Evolutionary conservation across 2,329 filamentous ascomycete genomes (phyloP), one percentile per base, ranked within the genome.

Genomic region (Trichoderma guizhouense): DNA sequence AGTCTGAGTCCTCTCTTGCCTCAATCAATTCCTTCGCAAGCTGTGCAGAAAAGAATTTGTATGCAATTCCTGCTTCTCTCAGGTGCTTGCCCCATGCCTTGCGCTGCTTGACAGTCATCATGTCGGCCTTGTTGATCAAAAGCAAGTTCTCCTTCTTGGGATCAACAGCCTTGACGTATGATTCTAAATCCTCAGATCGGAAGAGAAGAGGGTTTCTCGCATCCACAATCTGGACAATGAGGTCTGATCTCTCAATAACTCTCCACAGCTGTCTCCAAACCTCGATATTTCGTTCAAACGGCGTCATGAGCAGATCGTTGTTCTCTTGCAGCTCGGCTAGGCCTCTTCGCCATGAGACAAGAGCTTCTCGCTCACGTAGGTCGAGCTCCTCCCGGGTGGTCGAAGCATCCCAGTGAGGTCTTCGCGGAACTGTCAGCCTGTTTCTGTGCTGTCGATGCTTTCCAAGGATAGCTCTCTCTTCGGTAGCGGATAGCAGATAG

Each of bases 261-360:
- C 96, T 90, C 96, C 96, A 99, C 77, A 99, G 80, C 82, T 99
- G 96, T 79, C 96, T 90, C 96, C 96, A 99, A 32, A 99, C 96
- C 79, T 99, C 97, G 73, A 99, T 79, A 80, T 99, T 99, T 72
- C 96, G 89, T 86, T 99, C 96, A 78, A 99, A 99, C 0, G 96
- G 96, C 0, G 96, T 99, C 93, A 99, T 95, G 69, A 99, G 88
- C 71, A 99, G 83, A 80, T 99, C 96, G 72, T 98, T 91, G 78
- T 93, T 94, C 84, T 99, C 95, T 79, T 98, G 93, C 69, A 99
- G 83, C 81, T 98, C 95, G 0, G 97, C 96, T 72, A 99, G 84
- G 0, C 94, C 94, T 79, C 96, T 87, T 76, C 96, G 88, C 96
- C 96, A 99, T 75, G 93, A 87, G 72, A 99, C 81, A 74, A 99